phyloP scores from a whole-genome alignment of 2,329 filamentous ascomycete genomes.

The Huntiella bhutanensis region DNA sequence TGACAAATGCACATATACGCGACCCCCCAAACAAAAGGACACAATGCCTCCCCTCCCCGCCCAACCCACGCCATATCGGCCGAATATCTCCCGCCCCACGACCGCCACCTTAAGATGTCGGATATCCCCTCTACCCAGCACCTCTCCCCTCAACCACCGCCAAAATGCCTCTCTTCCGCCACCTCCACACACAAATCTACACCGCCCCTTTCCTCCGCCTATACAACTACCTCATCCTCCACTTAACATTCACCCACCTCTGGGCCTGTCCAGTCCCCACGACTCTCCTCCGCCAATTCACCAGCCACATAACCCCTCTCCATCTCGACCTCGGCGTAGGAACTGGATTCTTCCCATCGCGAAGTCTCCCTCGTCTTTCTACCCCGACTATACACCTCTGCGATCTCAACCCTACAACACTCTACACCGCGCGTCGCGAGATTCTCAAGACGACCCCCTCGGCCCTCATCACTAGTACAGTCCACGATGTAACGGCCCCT shows the following conservation, averaged over 20 bases:
- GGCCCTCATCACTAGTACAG: constrained; percentile 14
- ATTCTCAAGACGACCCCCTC: constrained; percentile 12
- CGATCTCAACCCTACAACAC: constrained; percentile 20
- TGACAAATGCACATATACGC: too few relatives aligned
- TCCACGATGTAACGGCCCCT: constrained; percentile 22
- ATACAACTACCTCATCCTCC: constrained; percentile 19
- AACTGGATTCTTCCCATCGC: constrained; percentile 20
- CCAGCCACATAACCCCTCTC: constrained; percentile 17
- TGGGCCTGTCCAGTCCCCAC: constrained; percentile 19
- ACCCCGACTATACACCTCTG: constrained; percentile 13
- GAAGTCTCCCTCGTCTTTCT: too few relatives aligned
- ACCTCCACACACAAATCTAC: constrained; percentile 8
- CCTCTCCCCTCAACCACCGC: background rate
- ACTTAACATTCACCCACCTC: constrained; percentile 19
- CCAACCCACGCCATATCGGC: background rate
- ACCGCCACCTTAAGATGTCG: background rate
- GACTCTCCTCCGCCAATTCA: constrained; percentile 20
- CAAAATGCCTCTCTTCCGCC: background rate
- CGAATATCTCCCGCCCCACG: background rate
- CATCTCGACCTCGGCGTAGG: constrained; percentile 25
- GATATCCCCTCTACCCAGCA: too few relatives aligned
- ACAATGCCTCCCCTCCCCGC: too few relatives aligned
- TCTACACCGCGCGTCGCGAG: constrained; percentile 16
- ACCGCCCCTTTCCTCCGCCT: constrained; percentile 11
- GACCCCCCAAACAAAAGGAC: too few relatives aligned